Evolutionary conservation across 768 basidiomycete genomes (phyloP).

Genomic region (Rhodotorula kratochvilovae): DNA sequence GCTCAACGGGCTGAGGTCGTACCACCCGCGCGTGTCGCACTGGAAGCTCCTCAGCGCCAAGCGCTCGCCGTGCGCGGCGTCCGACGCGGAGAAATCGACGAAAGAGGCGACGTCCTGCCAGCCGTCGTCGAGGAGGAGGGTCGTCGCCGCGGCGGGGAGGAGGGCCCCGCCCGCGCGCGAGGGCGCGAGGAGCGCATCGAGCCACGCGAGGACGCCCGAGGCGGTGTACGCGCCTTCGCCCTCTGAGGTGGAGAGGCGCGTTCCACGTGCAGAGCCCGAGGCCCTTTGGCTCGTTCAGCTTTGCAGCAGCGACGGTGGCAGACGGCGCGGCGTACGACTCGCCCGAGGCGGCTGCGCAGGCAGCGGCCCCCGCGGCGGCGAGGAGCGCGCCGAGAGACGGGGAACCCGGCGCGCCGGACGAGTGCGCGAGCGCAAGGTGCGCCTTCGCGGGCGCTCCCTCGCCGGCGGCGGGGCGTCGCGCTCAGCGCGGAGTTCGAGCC

Average conservation of each 20-base stretch:
- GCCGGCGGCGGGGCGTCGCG: slow-evolving; percentile 15
- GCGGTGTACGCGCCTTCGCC: slow-evolving; percentile 25
- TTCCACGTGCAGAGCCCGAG: slow-evolving; percentile 42
- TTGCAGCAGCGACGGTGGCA: neutral
- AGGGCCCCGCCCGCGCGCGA: neutral
- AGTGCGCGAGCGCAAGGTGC: neutral
- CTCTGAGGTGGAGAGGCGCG: slow-evolving; percentile 18
- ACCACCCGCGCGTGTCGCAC: slow-evolving; percentile 14
- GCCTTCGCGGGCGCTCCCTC: neutral
- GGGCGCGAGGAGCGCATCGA: slow-evolving; percentile 2
- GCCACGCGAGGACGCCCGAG: slow-evolving; percentile 17
- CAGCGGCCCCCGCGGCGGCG: slow-evolving; percentile 8
- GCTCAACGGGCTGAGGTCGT: neutral
- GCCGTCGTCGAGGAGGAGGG: slow-evolving; percentile 42
- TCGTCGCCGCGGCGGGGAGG: slow-evolving; percentile 4
- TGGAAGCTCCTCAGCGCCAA: slow-evolving; percentile 28
- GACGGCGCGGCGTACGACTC: neutral
- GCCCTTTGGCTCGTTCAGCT: neutral
- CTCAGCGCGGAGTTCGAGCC: slow-evolving; percentile 11
- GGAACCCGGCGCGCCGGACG: neutral
- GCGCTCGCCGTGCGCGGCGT: neutral
- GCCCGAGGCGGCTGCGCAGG: neutral
- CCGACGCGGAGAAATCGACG: neutral
- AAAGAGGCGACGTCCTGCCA: slow-evolving; percentile 35
- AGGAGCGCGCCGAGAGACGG: slow-evolving; percentile 1